Evolutionary conservation across 495 filamentous ascomycete genomes (phyloP).

Genomic region (Lasiosphaeria ovina): DNA sequence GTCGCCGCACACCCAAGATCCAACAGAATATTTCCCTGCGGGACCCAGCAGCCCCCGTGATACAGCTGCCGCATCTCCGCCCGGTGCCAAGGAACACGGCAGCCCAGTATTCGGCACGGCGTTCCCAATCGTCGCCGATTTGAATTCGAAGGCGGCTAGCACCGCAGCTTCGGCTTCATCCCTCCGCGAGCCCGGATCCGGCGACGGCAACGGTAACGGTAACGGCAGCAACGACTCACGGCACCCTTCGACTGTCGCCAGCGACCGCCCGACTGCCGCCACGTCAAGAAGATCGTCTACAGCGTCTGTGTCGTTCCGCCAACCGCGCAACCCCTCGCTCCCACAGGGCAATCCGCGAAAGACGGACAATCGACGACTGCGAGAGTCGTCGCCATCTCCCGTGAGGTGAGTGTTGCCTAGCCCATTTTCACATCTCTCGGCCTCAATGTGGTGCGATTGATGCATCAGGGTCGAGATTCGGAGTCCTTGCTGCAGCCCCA

Average conservation of each 20-base stretch:
- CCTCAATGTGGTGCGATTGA: neutral
- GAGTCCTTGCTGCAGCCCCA: conserved; percentile 10
- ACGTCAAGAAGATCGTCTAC: conserved; percentile 43
- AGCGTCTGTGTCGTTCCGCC: conserved; percentile 42
- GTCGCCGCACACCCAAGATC: conserved; percentile 37
- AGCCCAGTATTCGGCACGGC: conserved; percentile 9
- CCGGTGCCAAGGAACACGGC: conserved; percentile 23
- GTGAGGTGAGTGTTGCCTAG: conserved; percentile 41
- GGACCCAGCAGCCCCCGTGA: neutral
- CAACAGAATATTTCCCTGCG: conserved; percentile 38
- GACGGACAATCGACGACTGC: conserved; percentile 40
- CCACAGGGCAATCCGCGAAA: conserved; percentile 46
- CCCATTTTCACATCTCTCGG: conserved; percentile 1
- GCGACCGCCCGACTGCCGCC: conserved; percentile 14
- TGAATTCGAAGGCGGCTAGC: conserved; percentile 26
- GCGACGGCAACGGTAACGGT: conserved; percentile 15
- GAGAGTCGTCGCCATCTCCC: conserved; percentile 47
- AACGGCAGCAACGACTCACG: neutral
- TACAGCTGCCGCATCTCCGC: neutral
- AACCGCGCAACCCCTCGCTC: conserved; percentile 40
- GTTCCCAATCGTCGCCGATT: conserved; percentile 17
- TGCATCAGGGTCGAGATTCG: neutral
- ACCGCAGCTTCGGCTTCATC: conserved; percentile 23
- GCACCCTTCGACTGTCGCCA: conserved; percentile 24
- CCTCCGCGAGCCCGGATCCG: conserved; percentile 17